Evolutionary conservation across 257 asterid species (phyloP).

Genomic region (Ilex aquifolium): DNA sequence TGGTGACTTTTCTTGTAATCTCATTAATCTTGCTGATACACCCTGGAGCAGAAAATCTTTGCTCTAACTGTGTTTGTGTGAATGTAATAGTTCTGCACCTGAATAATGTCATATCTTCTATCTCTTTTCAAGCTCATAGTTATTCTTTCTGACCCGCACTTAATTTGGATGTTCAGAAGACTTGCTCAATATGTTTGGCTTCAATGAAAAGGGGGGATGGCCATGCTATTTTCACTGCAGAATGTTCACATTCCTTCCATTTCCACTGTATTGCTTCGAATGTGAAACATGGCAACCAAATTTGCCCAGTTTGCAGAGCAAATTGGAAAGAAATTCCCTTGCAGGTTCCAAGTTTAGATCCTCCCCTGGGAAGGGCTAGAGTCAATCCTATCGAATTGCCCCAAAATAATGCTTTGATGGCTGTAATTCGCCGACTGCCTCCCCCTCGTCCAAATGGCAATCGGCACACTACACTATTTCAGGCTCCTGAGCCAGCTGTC

Average conservation of each 20-base stretch:
- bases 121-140: no score
- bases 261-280: constrained; percentile 93
- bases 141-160: constrained; percentile 12
- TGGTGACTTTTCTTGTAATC: no score
- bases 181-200: constrained; percentile 85
- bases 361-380: constrained; percentile 43
- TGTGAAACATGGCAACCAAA: constrained; percentile 85
- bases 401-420: constrained; percentile 50
- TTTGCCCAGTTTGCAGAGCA: constrained; percentile 93
- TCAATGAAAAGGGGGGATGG: constrained; percentile 88
- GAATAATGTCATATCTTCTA: no score
- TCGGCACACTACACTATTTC: constrained; percentile 37
- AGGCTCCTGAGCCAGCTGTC: constrained; percentile 70
- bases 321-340: constrained; percentile 89
- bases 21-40: no score
- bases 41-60: no score
- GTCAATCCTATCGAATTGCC: constrained; percentile 53
- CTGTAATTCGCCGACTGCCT: constrained; percentile 59
- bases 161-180: constrained; percentile 45
- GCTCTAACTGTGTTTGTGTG: no score
- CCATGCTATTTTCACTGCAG: constrained; percentile 93
- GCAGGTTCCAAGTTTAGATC: constrained; percentile 51
- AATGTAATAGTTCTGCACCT: no score
- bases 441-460: constrained; percentile 57
- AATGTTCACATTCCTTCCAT: constrained; percentile 94